These are phyloP conservation scores for Mycena epipterygia DNA, from an alignment of 768 basidiomycete species.

Conservation along the genomic window DNA sequence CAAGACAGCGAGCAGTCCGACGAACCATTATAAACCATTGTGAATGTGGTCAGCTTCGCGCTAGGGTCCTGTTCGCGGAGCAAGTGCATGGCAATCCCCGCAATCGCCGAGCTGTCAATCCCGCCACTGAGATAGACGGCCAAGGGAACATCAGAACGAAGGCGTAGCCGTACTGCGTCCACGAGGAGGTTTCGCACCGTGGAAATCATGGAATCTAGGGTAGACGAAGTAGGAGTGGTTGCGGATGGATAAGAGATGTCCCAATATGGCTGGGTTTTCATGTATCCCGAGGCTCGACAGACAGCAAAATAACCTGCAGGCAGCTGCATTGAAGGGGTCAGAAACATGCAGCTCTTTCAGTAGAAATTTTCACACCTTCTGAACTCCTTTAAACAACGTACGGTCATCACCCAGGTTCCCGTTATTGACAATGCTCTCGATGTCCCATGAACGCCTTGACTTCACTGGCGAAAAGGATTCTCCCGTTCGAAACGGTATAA, in stretches of 20 bases:
- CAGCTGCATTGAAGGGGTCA: slow-evolving; percentile 8
- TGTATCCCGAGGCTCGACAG: slow-evolving; percentile 17
- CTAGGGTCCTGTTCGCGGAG: slow-evolving; percentile 28
- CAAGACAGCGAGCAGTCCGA: neutral
- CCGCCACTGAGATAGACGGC: slow-evolving; percentile 37
- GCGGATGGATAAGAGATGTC: slow-evolving; percentile 27
- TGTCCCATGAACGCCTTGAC: slow-evolving; percentile 38
- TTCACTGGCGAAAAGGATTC: neutral
- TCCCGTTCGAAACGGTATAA: neutral
- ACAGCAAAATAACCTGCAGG: slow-evolving; percentile 15
- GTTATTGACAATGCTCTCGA: slow-evolving; percentile 32
- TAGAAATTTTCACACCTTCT: slow-evolving; percentile 18
- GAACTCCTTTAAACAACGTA: slow-evolving; percentile 29
- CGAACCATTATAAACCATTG: slow-evolving; percentile 25
- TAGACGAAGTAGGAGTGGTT: neutral
- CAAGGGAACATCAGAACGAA: slow-evolving; percentile 32
- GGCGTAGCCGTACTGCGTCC: slow-evolving; percentile 27
- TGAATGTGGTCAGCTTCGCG: slow-evolving; percentile 26
- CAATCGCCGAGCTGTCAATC: slow-evolving; percentile 34
- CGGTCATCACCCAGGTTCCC: slow-evolving; percentile 31
- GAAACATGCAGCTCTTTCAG: neutral
- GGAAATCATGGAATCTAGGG: slow-evolving; percentile 25
- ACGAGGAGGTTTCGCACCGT: slow-evolving; percentile 22
- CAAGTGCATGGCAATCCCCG: slow-evolving; percentile 29
- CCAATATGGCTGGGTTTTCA: slow-evolving; percentile 31